Conservation (phyloP, 164 flowering plant genomes). For the Cinnamomum chago region DNA sequence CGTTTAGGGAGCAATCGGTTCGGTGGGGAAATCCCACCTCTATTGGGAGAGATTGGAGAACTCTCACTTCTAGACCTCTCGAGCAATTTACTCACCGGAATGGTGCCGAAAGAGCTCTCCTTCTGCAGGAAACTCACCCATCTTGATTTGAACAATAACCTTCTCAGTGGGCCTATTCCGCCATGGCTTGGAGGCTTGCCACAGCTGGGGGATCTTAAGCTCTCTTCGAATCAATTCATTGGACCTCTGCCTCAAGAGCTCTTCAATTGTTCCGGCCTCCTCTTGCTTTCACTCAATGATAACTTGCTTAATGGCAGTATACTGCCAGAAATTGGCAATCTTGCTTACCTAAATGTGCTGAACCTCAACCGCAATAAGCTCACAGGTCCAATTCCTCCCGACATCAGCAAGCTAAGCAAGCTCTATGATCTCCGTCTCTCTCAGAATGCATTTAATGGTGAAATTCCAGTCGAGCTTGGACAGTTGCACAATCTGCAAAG, state of each 20-base stretch:
- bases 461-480: slow-evolving; percentile 67
- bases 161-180: slow-evolving; percentile 63
- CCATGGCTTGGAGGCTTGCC: slow-evolving; percentile 77
- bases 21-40: slow-evolving; percentile 55
- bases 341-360: slow-evolving; percentile 66
- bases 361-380: slow-evolving; percentile 51
- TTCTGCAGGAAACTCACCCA: slow-evolving; percentile 67
- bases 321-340: slow-evolving; percentile 53
- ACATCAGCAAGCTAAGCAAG: slow-evolving; percentile 59
- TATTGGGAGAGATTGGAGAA: slow-evolving; percentile 50
- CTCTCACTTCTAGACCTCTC: slow-evolving; percentile 78
- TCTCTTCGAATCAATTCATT: slow-evolving; percentile 52
- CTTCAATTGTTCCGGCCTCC: slow-evolving; percentile 64
- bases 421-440: slow-evolving; percentile 77
- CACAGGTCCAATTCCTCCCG: slow-evolving; percentile 56
- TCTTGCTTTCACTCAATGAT: slow-evolving; percentile 58
- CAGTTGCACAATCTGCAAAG: slow-evolving; percentile 77
- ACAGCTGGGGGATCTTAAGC: slow-evolving; percentile 75
- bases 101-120: slow-evolving; percentile 66
- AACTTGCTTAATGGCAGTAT: slow-evolving; percentile 70
- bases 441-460: slow-evolving; percentile 53
- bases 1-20: slow-evolving; percentile 70
- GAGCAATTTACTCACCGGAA: slow-evolving; percentile 60
- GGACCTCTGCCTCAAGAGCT: slow-evolving; percentile 68
- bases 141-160: slow-evolving; percentile 72